Evolutionary conservation across 2,329 filamentous ascomycete species (phyloP).

Genomic region (Trichophyton simii): DNA sequence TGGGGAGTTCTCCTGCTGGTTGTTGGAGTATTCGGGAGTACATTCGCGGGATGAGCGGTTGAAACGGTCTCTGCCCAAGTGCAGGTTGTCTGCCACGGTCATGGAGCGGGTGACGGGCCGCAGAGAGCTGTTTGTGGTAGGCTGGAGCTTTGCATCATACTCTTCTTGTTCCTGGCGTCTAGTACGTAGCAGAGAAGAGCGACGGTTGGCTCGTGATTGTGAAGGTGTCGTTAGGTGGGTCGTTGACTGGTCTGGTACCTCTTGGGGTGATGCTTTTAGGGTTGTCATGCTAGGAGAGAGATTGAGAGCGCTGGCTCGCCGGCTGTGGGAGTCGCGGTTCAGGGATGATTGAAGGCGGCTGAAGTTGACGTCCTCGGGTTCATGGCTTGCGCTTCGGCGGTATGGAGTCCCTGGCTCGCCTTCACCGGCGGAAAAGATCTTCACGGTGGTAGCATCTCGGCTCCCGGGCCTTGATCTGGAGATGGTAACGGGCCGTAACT

Average conservation of each 20-base stretch:
- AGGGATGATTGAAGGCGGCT: conserved; percentile 15
- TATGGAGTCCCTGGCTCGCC: conserved; percentile 21
- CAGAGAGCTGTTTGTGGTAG: conserved; percentile 13
- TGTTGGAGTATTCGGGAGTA: background rate
- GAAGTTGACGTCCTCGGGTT: conserved; percentile 23
- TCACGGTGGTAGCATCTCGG: conserved; percentile 17
- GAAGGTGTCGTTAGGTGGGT: conserved; percentile 20
- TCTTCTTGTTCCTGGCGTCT: conserved; percentile 27
- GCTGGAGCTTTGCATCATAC: conserved; percentile 23
- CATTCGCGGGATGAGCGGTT: background rate
- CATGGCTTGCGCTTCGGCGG: conserved; percentile 28
- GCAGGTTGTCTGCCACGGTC: conserved; percentile 16
- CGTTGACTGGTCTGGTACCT: conserved; percentile 18
- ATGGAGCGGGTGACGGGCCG: conserved; percentile 33
- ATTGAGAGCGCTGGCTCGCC: conserved; percentile 27
- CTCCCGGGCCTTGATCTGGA: conserved; percentile 21
- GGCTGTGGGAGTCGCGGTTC: conserved; percentile 20
- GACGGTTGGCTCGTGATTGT: conserved; percentile 27
- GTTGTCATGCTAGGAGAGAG: conserved; percentile 16
- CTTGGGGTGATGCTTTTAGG: conserved; percentile 17
- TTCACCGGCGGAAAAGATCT: conserved; percentile 13
- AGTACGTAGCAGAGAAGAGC: conserved; percentile 25
- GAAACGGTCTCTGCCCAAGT: background rate
- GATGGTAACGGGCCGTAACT: conserved; percentile 14
- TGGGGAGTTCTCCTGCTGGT: conserved; percentile 1